phyloP scores from a whole-genome alignment of 306 rosid species.

The Vicia faba region DNA sequence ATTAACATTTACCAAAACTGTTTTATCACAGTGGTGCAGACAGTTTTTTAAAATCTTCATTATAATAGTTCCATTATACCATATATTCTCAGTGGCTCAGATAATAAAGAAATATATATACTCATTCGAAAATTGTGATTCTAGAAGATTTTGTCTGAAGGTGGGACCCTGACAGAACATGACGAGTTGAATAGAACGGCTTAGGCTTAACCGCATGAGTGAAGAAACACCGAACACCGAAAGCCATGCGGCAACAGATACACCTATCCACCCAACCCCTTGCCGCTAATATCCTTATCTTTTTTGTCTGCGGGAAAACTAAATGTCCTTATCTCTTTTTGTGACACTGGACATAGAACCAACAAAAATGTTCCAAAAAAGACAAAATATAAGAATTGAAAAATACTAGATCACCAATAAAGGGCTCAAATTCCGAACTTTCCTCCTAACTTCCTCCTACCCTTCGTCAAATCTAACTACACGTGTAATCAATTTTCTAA shows the following conservation, averaged over 20 bases:
- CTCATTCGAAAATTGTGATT: no score
- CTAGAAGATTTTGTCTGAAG: no score
- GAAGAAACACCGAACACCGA: conserved; percentile 20
- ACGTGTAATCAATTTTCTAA: conserved; percentile 4
- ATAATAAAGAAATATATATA: no score
- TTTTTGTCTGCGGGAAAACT: background rate
- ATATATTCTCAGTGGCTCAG: no score
- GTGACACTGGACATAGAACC: background rate
- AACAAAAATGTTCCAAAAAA: background rate
- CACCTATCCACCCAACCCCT: background rate
- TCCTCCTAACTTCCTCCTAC: background rate
- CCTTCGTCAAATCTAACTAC: background rate
- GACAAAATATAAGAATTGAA: background rate
- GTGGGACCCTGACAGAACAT: background rate
- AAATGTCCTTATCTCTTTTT: background rate
- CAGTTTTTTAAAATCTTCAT: no score
- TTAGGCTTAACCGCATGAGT: background rate
- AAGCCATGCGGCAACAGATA: conserved; percentile 15
- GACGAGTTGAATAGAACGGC: background rate
- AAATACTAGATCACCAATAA: background rate
- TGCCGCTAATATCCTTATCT: background rate
- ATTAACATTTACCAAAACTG: no score
- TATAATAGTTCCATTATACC: no score
- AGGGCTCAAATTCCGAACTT: background rate
- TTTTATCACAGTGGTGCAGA: no score